Percentiles rank a stretch among this genome's conserved stretches.
phyloP scores from a whole-genome alignment of 768 basidiomycete species.

The Lactifluus piperatus region DNA sequence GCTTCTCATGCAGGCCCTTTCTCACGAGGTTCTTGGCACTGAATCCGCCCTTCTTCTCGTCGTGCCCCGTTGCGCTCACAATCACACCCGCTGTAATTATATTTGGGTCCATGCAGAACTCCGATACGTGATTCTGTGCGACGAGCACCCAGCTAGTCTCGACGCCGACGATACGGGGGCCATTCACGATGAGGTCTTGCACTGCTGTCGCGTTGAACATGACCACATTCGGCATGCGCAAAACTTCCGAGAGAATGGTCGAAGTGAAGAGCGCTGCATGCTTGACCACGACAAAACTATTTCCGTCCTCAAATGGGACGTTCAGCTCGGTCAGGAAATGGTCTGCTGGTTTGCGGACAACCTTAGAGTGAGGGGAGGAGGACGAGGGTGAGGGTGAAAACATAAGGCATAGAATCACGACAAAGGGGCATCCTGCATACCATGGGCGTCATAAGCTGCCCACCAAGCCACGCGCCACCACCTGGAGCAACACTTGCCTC shows the following conservation, averaged over 20 bases:
- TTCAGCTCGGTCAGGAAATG: conserved; percentile 60
- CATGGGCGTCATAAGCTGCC: conserved; percentile 76
- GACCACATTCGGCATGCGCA: conserved; percentile 61
- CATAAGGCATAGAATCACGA: background rate
- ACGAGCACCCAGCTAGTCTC: conserved; percentile 49
- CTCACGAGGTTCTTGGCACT: conserved; percentile 72
- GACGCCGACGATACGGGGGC: conserved; percentile 46
- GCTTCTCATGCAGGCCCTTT: conserved; percentile 60
- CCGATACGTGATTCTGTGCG: conserved; percentile 59
- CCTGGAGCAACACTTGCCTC: conserved; percentile 68
- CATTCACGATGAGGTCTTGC: conserved; percentile 68
- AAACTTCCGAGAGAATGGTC: conserved; percentile 61
- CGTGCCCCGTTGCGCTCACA: conserved; percentile 66
- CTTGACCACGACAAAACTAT: conserved; percentile 69
- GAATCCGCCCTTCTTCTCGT: conserved; percentile 76
- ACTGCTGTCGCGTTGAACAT: conserved; percentile 74
- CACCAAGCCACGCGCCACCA: conserved; percentile 72
- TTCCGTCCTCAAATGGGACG: conserved; percentile 72
- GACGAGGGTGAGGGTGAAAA: too few relatives aligned
- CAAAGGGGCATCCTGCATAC: conserved; percentile 27
- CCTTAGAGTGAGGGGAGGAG: conserved; percentile 30
- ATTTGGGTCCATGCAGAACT: conserved; percentile 62
- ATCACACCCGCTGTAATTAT: conserved; percentile 74
- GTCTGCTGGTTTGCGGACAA: conserved; percentile 72
- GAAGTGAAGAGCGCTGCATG: conserved; percentile 78